Evolutionary conservation across 805 yeast species (phyloP).

Genomic region (Saccharomycopsis vini): DNA sequence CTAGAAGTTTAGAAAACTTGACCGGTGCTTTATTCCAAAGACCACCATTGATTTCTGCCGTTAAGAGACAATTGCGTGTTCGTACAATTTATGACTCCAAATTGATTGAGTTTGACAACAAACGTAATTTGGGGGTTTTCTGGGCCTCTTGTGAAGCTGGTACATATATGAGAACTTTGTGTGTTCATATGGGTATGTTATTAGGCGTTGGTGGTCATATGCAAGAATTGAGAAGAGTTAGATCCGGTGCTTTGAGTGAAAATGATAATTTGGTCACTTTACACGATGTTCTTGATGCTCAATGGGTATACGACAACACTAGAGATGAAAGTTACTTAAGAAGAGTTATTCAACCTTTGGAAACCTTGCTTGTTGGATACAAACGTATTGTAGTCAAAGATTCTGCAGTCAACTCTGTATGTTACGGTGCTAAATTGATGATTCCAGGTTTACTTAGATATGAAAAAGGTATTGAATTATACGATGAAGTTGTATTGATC

Average conservation of each 20-base stretch:
- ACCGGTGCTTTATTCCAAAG: slow-evolving; percentile 99
- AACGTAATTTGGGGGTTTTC: slow-evolving; percentile 93
- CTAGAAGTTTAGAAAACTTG: slow-evolving; percentile 80
- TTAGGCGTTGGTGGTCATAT: slow-evolving; percentile 99
- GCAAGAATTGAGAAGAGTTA: slow-evolving; percentile 99
- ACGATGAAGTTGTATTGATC: slow-evolving; percentile 95
- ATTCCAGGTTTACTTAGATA: slow-evolving; percentile 96
- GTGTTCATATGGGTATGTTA: slow-evolving; percentile 98
- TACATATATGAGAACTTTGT: slow-evolving; percentile 97
- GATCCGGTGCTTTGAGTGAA: slow-evolving; percentile 93
- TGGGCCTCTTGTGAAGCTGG: slow-evolving; percentile 99
- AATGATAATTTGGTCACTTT: slow-evolving; percentile 86
- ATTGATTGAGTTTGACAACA: slow-evolving; percentile 90
- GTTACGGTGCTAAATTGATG: slow-evolving; percentile 99
- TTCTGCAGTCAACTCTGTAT: slow-evolving; percentile 94
- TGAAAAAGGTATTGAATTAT: slow-evolving; percentile 94
- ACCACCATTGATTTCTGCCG: slow-evolving; percentile 98
- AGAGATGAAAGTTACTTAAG: slow-evolving; percentile 94
- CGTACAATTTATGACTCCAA: slow-evolving; percentile 96
- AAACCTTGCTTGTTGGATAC: slow-evolving; percentile 86
- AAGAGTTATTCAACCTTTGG: slow-evolving; percentile 89
- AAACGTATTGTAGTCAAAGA: slow-evolving; percentile 93
- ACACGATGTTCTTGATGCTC: slow-evolving; percentile 97
- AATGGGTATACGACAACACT: slow-evolving; percentile 94
- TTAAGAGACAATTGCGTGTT: slow-evolving; percentile 96